Evolutionary conservation across 2,329 filamentous ascomycete genomes (phyloP).

Genomic region (Penicillium sp.): DNA sequence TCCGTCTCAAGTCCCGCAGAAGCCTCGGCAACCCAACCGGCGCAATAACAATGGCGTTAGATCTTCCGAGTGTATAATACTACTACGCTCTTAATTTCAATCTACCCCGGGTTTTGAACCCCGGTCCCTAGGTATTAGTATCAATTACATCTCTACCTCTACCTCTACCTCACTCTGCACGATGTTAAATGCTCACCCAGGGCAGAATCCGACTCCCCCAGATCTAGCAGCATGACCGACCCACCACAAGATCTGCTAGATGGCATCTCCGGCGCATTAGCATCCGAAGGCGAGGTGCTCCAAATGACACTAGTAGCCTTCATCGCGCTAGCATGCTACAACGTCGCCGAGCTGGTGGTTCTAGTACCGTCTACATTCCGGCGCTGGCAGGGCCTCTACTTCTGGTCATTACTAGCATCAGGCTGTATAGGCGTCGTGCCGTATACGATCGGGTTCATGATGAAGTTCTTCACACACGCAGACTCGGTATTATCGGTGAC

Average conservation of each 20-base stretch:
- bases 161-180: too few species aligned
- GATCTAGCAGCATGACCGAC: constrained; percentile 11
- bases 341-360: constrained; percentile 47
- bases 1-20: neutral
- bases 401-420: constrained; percentile 40
- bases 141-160: too few species aligned
- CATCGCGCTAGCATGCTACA: constrained; percentile 42
- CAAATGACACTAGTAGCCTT: constrained; percentile 30
- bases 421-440: constrained; percentile 36
- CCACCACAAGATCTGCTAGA: constrained; percentile 24
- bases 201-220: neutral
- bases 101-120: constrained; percentile 10
- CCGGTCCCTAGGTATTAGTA: neutral
- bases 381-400: constrained; percentile 41
- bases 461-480: constrained; percentile 38
- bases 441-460: constrained; percentile 41
- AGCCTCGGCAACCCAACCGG: neutral
- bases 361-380: constrained; percentile 40
- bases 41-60: neutral
- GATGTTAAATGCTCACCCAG: too few species aligned
- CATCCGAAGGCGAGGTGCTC: constrained; percentile 18
- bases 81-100: neutral
- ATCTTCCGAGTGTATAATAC: constrained; percentile 6
- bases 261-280: constrained; percentile 31
- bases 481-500: constrained; percentile 36